Evolutionary conservation across 1,139 yeast species (phyloP), one percentile per base, ranked within the genome.

Genomic region (Lodderomyces orthopsilosis): DNA sequence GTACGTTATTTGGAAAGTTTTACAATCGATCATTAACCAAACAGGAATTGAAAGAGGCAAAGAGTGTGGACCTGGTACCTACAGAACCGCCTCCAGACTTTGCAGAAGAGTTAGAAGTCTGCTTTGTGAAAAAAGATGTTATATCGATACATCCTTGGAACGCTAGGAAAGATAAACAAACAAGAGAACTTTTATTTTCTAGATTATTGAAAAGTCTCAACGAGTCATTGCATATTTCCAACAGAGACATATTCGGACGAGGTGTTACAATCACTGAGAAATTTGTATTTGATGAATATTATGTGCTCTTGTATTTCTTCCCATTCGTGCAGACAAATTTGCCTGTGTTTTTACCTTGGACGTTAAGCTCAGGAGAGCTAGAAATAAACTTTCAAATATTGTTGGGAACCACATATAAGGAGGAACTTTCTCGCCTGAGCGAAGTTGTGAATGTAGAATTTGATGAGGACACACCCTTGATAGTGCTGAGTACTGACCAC

Each of bases 201-300:
- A 35, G 32, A 9, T 55, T 61, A 18, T 44, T 49, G 14, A n/a
- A 35, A 1, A 28, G 38, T 3, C 42, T 64, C 19, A 61, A 59
- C 40, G 18, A 35, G 6, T 39, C 37, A 17, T 46, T 64, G 4
- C 28, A 37, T 4, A 35, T 38, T 7, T 47, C 54, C 12, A 48
- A 63, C 4, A 47, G 57, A 38, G 58, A 53, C 8, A 55, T 65
- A 2, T 64, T 64, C 49, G 66, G 62, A 14, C 43, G 63, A n/a
- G 45, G 45, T 19, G 42, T 55, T 6, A 51, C 46, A 0, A 41
- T 59, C 9, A 43, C 51, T 5, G 47, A 50, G 10, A 41, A 40
- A 6, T 37, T 63, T 12, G 30, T 15, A 21, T 49, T 64, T 19
- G 60, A 62, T 33, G 65, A 59, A 38, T 51, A 56, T 40, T 52